Percentiles rank a stretch among this genome's conserved stretches.
These are phyloP conservation scores for Priceomyces medius DNA, from an alignment of 805 yeast genomes.

Conservation along the genomic window DNA sequence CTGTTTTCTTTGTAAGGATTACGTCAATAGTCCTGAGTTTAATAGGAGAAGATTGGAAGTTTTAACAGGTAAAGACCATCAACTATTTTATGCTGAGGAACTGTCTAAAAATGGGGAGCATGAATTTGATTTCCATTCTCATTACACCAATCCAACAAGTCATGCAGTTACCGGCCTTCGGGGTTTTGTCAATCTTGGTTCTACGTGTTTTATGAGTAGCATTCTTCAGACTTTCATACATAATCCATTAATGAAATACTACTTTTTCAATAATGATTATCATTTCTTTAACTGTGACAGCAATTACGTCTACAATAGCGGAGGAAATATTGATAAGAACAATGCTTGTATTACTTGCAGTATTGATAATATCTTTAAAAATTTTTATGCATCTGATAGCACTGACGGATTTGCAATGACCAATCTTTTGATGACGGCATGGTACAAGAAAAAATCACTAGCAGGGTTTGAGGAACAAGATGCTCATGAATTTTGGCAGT, in stretches of 20 bases:
- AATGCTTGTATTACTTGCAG: slow-evolving; percentile 79
- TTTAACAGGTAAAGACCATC: slow-evolving; percentile 12
- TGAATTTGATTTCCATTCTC: slow-evolving; percentile 6
- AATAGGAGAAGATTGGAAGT: slow-evolving; percentile 48
- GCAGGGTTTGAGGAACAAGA: slow-evolving; percentile 98
- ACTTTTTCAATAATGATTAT: slow-evolving; percentile 66
- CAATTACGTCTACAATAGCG: slow-evolving; percentile 19
- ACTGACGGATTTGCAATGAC: slow-evolving; percentile 79
- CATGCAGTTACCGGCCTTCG: slow-evolving; percentile 74
- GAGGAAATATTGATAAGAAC: slow-evolving; percentile 24
- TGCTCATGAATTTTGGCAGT: slow-evolving; percentile 98
- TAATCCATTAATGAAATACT: slow-evolving; percentile 80
- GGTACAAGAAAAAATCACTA: slow-evolving; percentile 79
- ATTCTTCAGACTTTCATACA: slow-evolving; percentile 87
- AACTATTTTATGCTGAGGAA: slow-evolving; percentile 1
- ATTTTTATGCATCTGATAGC: slow-evolving; percentile 64
- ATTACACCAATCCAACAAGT: slow-evolving; percentile 39
- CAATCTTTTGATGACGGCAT: slow-evolving; percentile 75
- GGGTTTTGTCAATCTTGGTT: slow-evolving; percentile 92
- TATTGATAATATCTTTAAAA: slow-evolving; percentile 71
- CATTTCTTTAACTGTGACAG: slow-evolving; percentile 56
- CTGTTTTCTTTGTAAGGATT: slow-evolving; percentile 78
- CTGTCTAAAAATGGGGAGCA: too few species aligned
- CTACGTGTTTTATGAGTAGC: slow-evolving; percentile 96
- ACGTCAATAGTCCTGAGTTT: slow-evolving; percentile 59